These are phyloP conservation scores for Emericellopsis atlantica DNA, from an alignment of 2,329 filamentous ascomycete genomes.

Conservation along the genomic window DNA sequence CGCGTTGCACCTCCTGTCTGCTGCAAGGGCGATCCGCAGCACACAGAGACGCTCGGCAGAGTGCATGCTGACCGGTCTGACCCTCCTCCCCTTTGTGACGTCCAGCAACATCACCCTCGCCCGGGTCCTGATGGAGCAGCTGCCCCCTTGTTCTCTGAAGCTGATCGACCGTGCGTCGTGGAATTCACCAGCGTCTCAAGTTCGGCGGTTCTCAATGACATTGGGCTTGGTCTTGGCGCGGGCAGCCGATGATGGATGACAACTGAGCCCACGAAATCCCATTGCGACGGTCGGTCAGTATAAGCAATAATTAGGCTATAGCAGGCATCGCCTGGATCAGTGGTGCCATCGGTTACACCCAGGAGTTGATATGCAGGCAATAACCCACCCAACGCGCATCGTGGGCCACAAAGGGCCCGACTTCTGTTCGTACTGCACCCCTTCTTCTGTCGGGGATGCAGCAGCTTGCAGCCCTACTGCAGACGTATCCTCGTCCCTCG, in stretches of 20 bases:
- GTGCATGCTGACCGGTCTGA: background rate
- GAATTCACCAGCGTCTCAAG: background rate
- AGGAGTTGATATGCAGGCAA: background rate
- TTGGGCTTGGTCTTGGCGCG: background rate
- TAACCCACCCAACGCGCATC: background rate
- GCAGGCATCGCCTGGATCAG: no score
- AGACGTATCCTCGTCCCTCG: no score
- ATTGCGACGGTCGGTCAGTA: background rate
- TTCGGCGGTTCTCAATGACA: no score
- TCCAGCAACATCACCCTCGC: no score
- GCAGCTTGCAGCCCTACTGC: no score
- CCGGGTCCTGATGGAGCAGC: no score
- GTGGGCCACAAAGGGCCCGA: no score
- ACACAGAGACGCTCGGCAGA: background rate
- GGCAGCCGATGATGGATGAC: background rate
- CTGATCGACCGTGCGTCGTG: background rate
- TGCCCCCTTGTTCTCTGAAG: background rate
- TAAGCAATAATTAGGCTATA: no score
- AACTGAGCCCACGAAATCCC: background rate
- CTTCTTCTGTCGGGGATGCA: no score
- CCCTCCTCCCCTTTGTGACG: no score
- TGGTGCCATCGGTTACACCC: no score
- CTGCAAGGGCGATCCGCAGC: slow-evolving; percentile 3
- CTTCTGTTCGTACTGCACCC: no score
- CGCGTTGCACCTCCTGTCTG: background rate